phyloP scores from a whole-genome alignment of 73 alveolate species.

The Vitrella brassicaformis region DNA sequence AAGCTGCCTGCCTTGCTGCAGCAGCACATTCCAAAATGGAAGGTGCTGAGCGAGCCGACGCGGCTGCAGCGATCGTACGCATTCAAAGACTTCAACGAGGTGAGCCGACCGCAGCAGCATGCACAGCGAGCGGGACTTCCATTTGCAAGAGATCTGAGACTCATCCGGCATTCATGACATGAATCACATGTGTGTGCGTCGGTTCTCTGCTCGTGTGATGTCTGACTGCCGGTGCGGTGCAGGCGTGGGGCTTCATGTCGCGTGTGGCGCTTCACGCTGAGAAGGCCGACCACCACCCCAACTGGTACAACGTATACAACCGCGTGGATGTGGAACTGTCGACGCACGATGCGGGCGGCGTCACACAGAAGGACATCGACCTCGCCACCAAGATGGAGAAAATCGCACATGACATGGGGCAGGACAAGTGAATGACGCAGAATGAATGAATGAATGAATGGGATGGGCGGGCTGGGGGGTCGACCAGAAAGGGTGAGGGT shows the following conservation, averaged over 20 bases:
- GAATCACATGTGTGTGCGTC: no score
- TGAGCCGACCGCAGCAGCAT: no score
- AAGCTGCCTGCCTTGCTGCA: no score
- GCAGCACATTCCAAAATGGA: not conserved
- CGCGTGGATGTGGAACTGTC: constrained; percentile 22
- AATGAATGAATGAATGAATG: no score
- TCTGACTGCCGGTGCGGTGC: no score
- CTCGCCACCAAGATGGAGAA: constrained; percentile 20
- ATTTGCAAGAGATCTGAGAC: no score
- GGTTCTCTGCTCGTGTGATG: no score
- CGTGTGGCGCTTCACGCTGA: not conserved
- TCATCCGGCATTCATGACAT: no score
- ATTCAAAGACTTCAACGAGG: not conserved
- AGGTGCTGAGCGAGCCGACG: not conserved
- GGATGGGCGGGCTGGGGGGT: no score
- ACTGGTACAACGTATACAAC: constrained; percentile 24
- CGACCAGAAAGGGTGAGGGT: no score
- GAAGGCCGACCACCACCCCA: constrained; percentile 25
- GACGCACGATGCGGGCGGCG: constrained; percentile 23
- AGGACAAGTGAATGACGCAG: no score
- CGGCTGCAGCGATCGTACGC: not conserved
- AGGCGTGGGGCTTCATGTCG: not conserved
- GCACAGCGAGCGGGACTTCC: no score
- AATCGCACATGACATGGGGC: constrained; percentile 2
- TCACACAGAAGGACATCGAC: constrained; percentile 13